Conservation (phyloP, 163 green algal species). For the Chloromonas sp. region DNA sequence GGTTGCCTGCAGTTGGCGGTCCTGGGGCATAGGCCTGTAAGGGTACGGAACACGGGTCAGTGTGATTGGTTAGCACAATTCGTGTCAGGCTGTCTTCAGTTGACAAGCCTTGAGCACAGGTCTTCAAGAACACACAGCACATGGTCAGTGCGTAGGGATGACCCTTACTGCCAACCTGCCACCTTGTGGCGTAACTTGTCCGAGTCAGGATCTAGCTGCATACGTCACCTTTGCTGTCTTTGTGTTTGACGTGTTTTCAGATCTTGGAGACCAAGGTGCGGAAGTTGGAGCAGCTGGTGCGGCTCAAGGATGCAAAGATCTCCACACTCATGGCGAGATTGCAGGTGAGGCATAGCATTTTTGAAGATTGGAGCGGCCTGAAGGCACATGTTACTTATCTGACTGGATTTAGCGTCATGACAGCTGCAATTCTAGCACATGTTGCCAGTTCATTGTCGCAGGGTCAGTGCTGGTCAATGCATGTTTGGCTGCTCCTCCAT, state of each 20-base stretch:
- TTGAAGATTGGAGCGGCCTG: not conserved
- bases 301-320: slow-evolving; percentile 92
- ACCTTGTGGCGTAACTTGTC: too few species aligned
- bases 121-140: too few species aligned
- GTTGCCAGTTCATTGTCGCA: not conserved
- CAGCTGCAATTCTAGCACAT: not conserved
- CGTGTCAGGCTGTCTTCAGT: too few species aligned
- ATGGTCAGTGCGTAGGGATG: too few species aligned
- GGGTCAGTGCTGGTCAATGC: not conserved
- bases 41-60: too few species aligned
- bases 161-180: too few species aligned
- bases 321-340: slow-evolving; percentile 71
- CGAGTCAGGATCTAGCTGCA: too few species aligned
- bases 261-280: slow-evolving; percentile 86
- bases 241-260: slow-evolving; percentile 19
- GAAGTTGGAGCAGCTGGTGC: slow-evolving; percentile 92
- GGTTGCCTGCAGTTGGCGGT: too few species aligned
- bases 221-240: not conserved
- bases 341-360: slow-evolving; percentile 16
- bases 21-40: too few species aligned
- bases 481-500: not conserved
- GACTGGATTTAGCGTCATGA: too few species aligned
- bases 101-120: too few species aligned
- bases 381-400: not conserved
- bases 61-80: too few species aligned